phyloP scores from a whole-genome alignment of 495 filamentous ascomycete species.

The Astrothelium macrocarpum region DNA sequence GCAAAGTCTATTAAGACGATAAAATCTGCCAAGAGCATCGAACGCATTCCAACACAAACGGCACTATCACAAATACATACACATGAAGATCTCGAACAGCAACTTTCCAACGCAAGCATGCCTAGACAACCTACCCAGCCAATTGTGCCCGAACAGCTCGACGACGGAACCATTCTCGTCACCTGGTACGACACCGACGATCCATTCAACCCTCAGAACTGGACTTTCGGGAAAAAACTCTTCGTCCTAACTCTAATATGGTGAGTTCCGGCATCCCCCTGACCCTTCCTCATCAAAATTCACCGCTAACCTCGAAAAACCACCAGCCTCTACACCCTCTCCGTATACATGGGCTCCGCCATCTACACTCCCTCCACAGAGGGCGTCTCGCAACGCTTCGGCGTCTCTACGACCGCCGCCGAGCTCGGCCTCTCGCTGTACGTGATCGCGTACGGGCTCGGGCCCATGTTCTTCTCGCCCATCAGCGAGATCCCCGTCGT shows the following conservation, averaged over 20 bases:
- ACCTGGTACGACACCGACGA: slow-evolving; percentile 35
- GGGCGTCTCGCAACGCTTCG: slow-evolving; percentile 36
- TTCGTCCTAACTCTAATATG: slow-evolving; percentile 25
- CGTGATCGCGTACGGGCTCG: slow-evolving; percentile 43
- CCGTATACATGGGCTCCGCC: slow-evolving; percentile 41
- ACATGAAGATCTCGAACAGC: slow-evolving; percentile 19
- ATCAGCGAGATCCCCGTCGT: slow-evolving; percentile 38
- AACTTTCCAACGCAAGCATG: slow-evolving; percentile 14
- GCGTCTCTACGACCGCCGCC: slow-evolving; percentile 32
- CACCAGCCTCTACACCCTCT: slow-evolving; percentile 40
- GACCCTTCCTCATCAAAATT: slow-evolving; percentile 16
- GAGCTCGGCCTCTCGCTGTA: slow-evolving; percentile 45
- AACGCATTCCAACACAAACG: slow-evolving; percentile 11
- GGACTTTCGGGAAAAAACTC: slow-evolving; percentile 27
- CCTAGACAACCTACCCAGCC: slow-evolving; percentile 13
- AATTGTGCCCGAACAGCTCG: slow-evolving; percentile 23
- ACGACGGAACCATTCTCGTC: slow-evolving; percentile 32
- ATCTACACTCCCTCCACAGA: slow-evolving; percentile 38
- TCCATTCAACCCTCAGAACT: slow-evolving; percentile 32
- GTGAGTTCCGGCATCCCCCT: neutral
- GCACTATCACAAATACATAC: slow-evolving; percentile 18
- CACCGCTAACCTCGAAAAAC: slow-evolving; percentile 21
- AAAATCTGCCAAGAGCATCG: neutral
- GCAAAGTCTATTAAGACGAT: neutral
- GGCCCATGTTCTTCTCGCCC: slow-evolving; percentile 39